These are phyloP conservation scores for Xylariales sp. DNA, from an alignment of 2,329 filamentous ascomycete genomes.

Conservation along the genomic window DNA sequence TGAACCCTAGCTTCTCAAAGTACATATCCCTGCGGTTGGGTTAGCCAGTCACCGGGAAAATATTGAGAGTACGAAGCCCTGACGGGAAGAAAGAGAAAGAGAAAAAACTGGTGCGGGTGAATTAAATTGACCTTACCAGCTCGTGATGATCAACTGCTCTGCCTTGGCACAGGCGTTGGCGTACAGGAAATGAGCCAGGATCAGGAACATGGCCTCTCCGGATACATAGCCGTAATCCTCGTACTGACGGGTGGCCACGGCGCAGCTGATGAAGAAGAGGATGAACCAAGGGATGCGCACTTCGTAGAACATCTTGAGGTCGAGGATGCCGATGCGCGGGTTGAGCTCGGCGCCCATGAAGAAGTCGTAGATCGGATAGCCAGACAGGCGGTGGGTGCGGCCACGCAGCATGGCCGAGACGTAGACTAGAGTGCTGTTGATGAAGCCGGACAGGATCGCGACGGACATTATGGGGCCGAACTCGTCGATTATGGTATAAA, in stretches of 20 bases:
- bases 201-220: constrained; percentile 73
- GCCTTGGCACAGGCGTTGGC: constrained; percentile 90
- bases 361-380: constrained; percentile 80
- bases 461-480: constrained; percentile 92
- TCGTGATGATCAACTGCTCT: constrained; percentile 84
- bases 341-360: constrained; percentile 92
- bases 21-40: not conserved
- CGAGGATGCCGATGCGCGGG: constrained; percentile 76
- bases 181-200: constrained; percentile 88
- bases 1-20: constrained; percentile 63
- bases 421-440: constrained; percentile 81
- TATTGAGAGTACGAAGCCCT: no score
- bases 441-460: constrained; percentile 86
- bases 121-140: constrained; percentile 52
- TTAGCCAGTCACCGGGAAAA: no score
- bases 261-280: constrained; percentile 71
- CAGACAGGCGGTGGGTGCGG: constrained; percentile 87
- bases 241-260: constrained; percentile 75
- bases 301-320: constrained; percentile 97
- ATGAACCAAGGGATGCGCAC: constrained; percentile 92
- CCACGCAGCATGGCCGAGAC: constrained; percentile 79
- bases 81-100: no score
- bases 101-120: not conserved
- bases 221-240: constrained; percentile 82
- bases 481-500: constrained; percentile 91